Evolutionary conservation across 176 grass and related monocot species (phyloP).

Genomic region (Oryza rufipogon): DNA sequence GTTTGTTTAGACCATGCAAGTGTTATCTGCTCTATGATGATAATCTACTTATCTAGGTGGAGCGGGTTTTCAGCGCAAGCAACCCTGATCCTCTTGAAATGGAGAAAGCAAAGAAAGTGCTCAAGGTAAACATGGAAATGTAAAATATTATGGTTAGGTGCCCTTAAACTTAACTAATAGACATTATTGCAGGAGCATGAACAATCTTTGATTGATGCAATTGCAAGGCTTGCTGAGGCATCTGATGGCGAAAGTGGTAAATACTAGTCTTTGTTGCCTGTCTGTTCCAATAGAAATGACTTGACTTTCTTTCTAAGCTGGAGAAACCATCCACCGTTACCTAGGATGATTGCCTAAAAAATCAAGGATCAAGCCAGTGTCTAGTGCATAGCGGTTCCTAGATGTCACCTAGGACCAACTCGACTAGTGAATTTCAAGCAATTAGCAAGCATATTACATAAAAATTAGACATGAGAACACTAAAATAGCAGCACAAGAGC

Average conservation of each 20-base stretch:
- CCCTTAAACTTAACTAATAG: constrained; percentile 4
- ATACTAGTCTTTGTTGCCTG: background rate
- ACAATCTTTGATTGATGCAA: constrained; percentile 69
- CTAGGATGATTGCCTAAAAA: background rate
- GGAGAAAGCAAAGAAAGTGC: constrained; percentile 79
- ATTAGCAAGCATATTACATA: background rate
- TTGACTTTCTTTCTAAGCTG: background rate
- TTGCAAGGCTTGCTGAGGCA: constrained; percentile 63
- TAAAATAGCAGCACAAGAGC: background rate
- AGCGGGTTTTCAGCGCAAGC: constrained; percentile 54
- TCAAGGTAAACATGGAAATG: constrained; percentile 59
- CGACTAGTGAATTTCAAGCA: background rate
- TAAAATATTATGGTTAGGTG: constrained; percentile 28
- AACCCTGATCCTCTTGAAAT: constrained; percentile 64
- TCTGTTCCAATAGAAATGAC: background rate
- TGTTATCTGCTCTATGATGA: background rate
- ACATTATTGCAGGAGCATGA: constrained; percentile 65
- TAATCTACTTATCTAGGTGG: constrained; percentile 51
- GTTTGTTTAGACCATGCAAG: constrained; percentile 1
- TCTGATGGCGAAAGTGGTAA: constrained; percentile 81
- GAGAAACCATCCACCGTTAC: background rate
- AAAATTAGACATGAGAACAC: background rate
- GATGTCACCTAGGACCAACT: background rate
- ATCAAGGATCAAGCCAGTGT: background rate
- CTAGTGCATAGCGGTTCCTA: background rate